Conservation (phyloP, 2,329 filamentous ascomycete species). For the Ceratocystis colombiana region DNA sequence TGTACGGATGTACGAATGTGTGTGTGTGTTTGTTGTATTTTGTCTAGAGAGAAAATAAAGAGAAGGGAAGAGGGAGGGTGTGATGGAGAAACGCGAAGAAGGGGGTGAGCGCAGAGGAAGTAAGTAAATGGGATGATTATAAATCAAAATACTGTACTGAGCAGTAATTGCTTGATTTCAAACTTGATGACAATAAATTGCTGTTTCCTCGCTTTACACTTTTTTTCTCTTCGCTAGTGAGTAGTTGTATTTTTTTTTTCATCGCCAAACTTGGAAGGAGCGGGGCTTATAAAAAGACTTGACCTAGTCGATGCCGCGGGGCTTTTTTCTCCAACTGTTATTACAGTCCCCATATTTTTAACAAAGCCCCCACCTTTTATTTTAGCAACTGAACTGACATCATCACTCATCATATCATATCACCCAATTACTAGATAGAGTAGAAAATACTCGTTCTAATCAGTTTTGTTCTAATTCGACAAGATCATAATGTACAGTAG, state of each 20-base stretch:
- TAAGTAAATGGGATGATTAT: conserved; percentile 5
- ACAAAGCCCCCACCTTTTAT: conserved; percentile 5
- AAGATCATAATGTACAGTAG: conserved; percentile 21
- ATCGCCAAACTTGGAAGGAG: conserved; percentile 22
- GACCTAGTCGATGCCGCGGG: neutral
- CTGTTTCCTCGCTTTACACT: neutral
- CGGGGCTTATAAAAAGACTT: conserved; percentile 8
- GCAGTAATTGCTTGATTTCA: conserved; percentile 11
- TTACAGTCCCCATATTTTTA: neutral
- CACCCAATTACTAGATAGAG: neutral
- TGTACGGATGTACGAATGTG: neutral
- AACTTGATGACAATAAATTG: neutral
- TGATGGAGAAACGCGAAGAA: neutral
- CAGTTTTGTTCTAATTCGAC: neutral
- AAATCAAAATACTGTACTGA: neutral
- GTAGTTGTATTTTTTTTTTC: conserved; percentile 13
- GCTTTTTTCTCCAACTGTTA: neutral
- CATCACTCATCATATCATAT: neutral
- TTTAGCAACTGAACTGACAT: neutral
- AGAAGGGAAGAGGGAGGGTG: neutral
- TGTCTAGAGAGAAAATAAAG: neutral
- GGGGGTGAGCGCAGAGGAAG: neutral
- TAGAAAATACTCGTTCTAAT: neutral
- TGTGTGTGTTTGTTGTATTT: neutral
- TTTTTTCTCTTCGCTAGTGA: conserved; percentile 10